Conservation (phyloP, 257 asterid genomes). For the Nicotiana noctiflora region DNA sequence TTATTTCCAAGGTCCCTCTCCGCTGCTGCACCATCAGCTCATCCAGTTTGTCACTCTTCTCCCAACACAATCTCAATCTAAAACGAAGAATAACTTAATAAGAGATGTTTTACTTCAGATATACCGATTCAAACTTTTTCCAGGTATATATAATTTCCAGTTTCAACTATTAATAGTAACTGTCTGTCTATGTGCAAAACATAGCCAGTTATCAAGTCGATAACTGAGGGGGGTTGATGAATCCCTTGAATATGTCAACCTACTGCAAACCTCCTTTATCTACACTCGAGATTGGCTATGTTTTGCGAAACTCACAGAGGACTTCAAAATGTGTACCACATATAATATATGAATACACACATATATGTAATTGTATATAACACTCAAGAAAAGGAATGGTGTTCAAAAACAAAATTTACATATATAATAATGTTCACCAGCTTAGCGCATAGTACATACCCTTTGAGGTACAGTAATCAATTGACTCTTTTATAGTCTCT, state of each 20-base stretch:
- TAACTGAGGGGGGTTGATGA: too few relatives aligned
- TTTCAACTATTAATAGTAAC: too few relatives aligned
- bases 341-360: not conserved
- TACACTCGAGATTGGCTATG: too few relatives aligned
- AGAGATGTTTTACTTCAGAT: not conserved
- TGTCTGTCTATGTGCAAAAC: too few relatives aligned
- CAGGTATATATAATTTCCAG: too few relatives aligned
- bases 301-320: too few relatives aligned
- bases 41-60: constrained; percentile 43
- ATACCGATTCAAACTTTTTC: not conserved
- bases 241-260: too few relatives aligned
- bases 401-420: not conserved
- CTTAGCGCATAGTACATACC: not conserved
- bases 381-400: not conserved
- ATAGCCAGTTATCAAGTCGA: too few relatives aligned
- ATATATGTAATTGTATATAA: not conserved
- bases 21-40: constrained; percentile 51
- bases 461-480: not conserved
- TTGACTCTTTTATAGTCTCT: not conserved
- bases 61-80: constrained; percentile 47
- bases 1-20: constrained; percentile 29
- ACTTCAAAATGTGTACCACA: not conserved
- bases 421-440: not conserved
- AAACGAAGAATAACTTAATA: not conserved
- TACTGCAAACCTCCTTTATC: too few relatives aligned